A percentile compares a stretch with the other conserved stretches of the same genome.
Evolutionary conservation across 352 stramenopile genomes (phyloP).

Genomic region (Phytophthora idaei): DNA sequence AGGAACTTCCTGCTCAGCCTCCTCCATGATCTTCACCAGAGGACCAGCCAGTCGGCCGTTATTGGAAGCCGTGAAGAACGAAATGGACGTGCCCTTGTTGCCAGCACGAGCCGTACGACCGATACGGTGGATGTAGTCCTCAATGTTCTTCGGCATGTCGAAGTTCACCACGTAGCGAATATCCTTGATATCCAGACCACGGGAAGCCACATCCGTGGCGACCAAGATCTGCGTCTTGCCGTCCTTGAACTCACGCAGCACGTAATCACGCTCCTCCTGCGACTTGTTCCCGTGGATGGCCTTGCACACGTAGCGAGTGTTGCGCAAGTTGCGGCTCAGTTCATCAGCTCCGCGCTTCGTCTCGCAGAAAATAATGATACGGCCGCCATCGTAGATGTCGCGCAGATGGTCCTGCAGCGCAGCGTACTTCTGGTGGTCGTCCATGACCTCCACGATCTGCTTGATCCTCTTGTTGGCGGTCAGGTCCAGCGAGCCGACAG

Average conservation of each 20-base stretch:
- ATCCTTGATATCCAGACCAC: slow-evolving; percentile 99
- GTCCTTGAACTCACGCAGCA: slow-evolving; percentile 97
- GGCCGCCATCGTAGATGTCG: slow-evolving; percentile 89
- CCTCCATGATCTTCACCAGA: slow-evolving; percentile 89
- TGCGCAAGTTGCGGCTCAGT: slow-evolving; percentile 93
- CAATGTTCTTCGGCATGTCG: slow-evolving; percentile 98
- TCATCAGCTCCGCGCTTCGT: slow-evolving; percentile 99
- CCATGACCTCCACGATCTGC: slow-evolving; percentile 97
- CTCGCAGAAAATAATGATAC: slow-evolving; percentile 99
- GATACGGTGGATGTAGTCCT: slow-evolving; percentile 99
- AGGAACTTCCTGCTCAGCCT: slow-evolving; percentile 91
- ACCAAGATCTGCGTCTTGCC: slow-evolving; percentile 96
- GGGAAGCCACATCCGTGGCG: slow-evolving; percentile 99
- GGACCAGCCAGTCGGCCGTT: slow-evolving; percentile 83
- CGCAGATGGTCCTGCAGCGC: slow-evolving; percentile 87
- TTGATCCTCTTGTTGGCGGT: slow-evolving; percentile 98
- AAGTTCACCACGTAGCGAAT: slow-evolving; percentile 99
- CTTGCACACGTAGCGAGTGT: slow-evolving; percentile 94
- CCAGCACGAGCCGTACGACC: slow-evolving; percentile 98
- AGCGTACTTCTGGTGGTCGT: slow-evolving; percentile 96
- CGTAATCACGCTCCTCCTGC: slow-evolving; percentile 97
- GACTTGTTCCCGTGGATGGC: slow-evolving; percentile 99
- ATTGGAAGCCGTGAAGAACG: slow-evolving; percentile 93
- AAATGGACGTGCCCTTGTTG: slow-evolving; percentile 93
- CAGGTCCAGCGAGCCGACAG: slow-evolving; percentile 94